Conservation (phyloP, 1,284 basidiomycete genomes). For the Leccinum subrobustum region DNA sequence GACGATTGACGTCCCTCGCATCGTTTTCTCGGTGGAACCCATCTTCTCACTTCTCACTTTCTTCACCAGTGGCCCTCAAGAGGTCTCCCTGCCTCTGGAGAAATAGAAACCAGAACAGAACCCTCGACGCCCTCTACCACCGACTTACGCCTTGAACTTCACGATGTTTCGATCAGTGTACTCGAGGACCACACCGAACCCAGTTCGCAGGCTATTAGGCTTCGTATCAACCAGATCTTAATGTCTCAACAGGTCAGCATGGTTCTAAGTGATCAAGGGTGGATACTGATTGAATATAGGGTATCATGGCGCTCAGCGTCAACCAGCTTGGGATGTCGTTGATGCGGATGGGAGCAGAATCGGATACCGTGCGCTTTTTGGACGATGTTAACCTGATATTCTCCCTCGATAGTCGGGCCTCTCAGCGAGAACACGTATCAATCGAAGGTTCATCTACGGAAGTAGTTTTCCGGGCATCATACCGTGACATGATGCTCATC, state of each 20-base stretch:
- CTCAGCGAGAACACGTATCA: slow-evolving; percentile 73
- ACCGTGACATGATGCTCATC: slow-evolving; percentile 91
- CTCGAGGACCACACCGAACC: slow-evolving; percentile 83
- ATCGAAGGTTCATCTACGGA: slow-evolving; percentile 85
- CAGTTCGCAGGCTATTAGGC: slow-evolving; percentile 85
- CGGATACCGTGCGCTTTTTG: slow-evolving; percentile 88
- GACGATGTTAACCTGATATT: slow-evolving; percentile 92
- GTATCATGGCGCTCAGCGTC: slow-evolving; percentile 81
- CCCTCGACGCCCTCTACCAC: slow-evolving; percentile 32
- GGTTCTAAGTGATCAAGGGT: not conserved
- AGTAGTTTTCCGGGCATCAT: slow-evolving; percentile 89
- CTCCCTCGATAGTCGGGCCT: slow-evolving; percentile 82
- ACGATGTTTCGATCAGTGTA: slow-evolving; percentile 89
- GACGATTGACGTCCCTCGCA: slow-evolving; percentile 90
- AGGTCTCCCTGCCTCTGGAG: slow-evolving; percentile 21
- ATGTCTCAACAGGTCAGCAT: slow-evolving; percentile 82
- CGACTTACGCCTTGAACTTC: slow-evolving; percentile 85
- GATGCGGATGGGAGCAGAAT: slow-evolving; percentile 81
- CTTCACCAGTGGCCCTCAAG: slow-evolving; percentile 65
- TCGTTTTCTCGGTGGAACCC: slow-evolving; percentile 94
- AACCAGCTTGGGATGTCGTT: slow-evolving; percentile 93
- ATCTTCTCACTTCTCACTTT: slow-evolving; percentile 88
- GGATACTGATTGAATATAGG: slow-evolving; percentile 42
- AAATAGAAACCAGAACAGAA: slow-evolving; percentile 13
- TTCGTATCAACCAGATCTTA: slow-evolving; percentile 84